Conservation (phyloP, 1,139 yeast genomes). For the Hyphopichia pseudoburtonii region DNA sequence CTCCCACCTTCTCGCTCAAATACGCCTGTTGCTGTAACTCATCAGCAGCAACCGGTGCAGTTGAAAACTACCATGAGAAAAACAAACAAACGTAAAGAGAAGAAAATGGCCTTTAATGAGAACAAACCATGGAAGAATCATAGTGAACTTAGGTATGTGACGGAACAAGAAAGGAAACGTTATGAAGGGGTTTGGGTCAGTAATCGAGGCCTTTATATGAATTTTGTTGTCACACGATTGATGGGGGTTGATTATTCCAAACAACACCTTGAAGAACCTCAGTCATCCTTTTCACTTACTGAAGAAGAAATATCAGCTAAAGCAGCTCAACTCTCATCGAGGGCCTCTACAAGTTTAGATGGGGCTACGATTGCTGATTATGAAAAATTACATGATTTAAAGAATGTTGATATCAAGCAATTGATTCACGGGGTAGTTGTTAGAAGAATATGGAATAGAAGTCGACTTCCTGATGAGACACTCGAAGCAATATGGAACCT, state of each 20-base stretch:
- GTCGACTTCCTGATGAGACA: constrained; percentile 64
- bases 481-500: constrained; percentile 73
- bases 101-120: constrained; percentile 65
- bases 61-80: constrained; percentile 71
- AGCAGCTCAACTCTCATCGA: constrained; percentile 34
- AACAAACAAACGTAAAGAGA: constrained; percentile 41
- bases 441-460: constrained; percentile 75
- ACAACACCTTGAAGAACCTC: constrained; percentile 17
- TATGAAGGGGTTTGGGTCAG: constrained; percentile 95
- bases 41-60: constrained; percentile 34
- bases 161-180: constrained; percentile 76
- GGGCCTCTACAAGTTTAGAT: constrained; percentile 12
- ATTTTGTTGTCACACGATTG: constrained; percentile 34
- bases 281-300: constrained; percentile 8
- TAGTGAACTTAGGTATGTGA: constrained; percentile 55
- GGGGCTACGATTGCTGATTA: constrained; percentile 18
- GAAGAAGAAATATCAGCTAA: constrained; percentile 25
- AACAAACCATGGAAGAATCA: constrained; percentile 97
- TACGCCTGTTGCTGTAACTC: constrained; percentile 14
- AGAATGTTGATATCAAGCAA: constrained; percentile 33
- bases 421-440: constrained; percentile 70
- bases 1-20: constrained; percentile 12
- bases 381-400: constrained; percentile 32
- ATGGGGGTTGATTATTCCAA: constrained; percentile 33
- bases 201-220: constrained; percentile 67